Conservation (phyloP, 768 basidiomycete species). For the Leucocoprinus birnbaumii region DNA sequence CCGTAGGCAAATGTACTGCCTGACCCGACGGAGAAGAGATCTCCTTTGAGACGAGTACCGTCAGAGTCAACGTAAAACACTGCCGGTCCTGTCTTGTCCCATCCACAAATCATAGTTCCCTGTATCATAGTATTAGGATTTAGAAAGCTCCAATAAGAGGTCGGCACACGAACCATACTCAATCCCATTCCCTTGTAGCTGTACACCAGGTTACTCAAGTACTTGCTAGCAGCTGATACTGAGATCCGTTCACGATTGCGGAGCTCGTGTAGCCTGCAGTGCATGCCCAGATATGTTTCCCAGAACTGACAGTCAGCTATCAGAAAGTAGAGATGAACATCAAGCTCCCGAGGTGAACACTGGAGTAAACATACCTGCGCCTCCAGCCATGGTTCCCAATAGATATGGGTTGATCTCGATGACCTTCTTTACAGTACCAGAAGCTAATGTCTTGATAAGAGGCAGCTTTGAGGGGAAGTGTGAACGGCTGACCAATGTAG, state of each 20-base stretch:
- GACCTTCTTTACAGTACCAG: conserved; percentile 98
- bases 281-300: conserved; percentile 99
- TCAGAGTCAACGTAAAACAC: conserved; percentile 98
- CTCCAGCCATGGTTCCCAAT: conserved; percentile 99
- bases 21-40: conserved; percentile 98
- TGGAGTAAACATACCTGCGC: conserved; percentile 69
- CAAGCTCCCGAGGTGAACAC: background rate
- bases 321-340: background rate
- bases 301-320: conserved; percentile 95
- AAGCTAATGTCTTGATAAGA: conserved; percentile 50
- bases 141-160: background rate
- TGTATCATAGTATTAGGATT: conserved; percentile 23
- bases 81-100: conserved; percentile 99
- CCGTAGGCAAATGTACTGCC: conserved; percentile 99
- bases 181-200: conserved; percentile 99
- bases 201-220: conserved; percentile 95
- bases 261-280: conserved; percentile 95
- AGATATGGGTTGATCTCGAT: conserved; percentile 99
- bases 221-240: conserved; percentile 98
- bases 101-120: conserved; percentile 99
- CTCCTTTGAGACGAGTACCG: conserved; percentile 91
- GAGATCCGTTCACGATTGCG: conserved; percentile 96
- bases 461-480: background rate
- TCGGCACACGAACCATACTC: conserved; percentile 75
- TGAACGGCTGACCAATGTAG: conserved; percentile 77